These are phyloP conservation scores for Phaeosphaeriaceae sp. DNA, from an alignment of 2,329 filamentous ascomycete genomes.

Conservation along the genomic window DNA sequence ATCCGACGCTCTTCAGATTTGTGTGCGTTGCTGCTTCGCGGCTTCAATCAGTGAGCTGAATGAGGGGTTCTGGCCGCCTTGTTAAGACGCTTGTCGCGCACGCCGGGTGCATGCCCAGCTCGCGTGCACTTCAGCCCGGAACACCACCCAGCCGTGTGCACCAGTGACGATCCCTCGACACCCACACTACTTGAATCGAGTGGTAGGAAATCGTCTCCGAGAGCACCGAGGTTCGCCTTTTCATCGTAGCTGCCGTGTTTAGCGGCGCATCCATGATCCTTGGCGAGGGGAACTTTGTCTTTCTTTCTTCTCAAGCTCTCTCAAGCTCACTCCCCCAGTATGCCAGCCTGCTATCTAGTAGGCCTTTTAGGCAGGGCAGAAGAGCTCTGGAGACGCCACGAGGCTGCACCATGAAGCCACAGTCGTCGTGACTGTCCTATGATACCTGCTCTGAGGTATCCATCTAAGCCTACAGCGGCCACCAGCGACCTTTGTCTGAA, in stretches of 20 bases:
- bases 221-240: not conserved
- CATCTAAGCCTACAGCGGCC: not conserved
- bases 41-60: not conserved
- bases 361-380: not conserved
- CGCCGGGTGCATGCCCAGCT: slow-evolving; percentile 2
- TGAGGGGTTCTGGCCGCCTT: not conserved
- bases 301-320: not conserved
- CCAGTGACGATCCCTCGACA: slow-evolving; percentile 6
- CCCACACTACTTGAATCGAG: not conserved
- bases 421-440: not conserved
- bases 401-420: not conserved
- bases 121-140: not conserved
- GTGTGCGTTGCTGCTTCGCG: not conserved
- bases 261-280: not conserved
- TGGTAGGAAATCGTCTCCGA: not conserved
- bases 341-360: not conserved
- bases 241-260: not conserved
- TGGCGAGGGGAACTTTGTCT: not conserved
- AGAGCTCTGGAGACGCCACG: slow-evolving; percentile 2
- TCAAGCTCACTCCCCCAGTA: not conserved
- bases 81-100: slow-evolving; percentile 3
- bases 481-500: not conserved
- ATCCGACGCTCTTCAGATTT: not conserved
- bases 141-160: not conserved
- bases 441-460: not conserved